Evolutionary conservation across 306 rosid genomes (phyloP), one percentile per base, ranked within the genome.

Genomic region (Astragalus glycyphyllos): DNA sequence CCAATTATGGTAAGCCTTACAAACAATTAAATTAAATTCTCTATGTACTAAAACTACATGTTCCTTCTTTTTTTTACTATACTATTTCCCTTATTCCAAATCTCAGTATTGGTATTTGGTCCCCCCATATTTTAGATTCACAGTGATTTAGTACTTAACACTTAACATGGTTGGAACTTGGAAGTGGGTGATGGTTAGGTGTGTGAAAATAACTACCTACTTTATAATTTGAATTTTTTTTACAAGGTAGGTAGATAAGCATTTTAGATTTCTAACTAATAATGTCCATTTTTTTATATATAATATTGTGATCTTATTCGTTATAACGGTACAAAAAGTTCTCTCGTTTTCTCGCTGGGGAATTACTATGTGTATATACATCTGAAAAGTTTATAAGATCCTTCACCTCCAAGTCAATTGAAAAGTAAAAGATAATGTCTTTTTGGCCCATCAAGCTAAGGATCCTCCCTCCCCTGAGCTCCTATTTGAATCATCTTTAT

Each of bases 391-490:
- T 10, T 2, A 26, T 26, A 56, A 5, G 17, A 56, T 8, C 65
- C 65, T 58, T 11, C 23, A 8, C 9, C 26, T 49, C 55, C 26
- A 49, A 15, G 15, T 2, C 10, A 49, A 4, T 41, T 31, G 54
- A 26, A 40, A 51, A 51, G 8, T 26, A 41, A 32, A 53, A 60
- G 54, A 14, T 11, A 41, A 57, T 50, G 35, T 9, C 46, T n/a
- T 73, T 56, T 72, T 67, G 46, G 29, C n/a, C 37, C 42, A 49
- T 65, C 79, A 79, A 79, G 83, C 53, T 29, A 79, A 58, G 79
- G 79, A 79, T 73, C 64, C 40, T 62, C 2, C 64, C 40, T 62
- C 2, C 5, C 3, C 31, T 16, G 11, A 26, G 4, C 10, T 35
- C 40, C 45, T 14, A 55, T 65, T 7, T 26, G 53, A 20, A 44